Conservation (phyloP, 176 grass and related monocot genomes). For the Rhipidocladum racemiflorum region DNA sequence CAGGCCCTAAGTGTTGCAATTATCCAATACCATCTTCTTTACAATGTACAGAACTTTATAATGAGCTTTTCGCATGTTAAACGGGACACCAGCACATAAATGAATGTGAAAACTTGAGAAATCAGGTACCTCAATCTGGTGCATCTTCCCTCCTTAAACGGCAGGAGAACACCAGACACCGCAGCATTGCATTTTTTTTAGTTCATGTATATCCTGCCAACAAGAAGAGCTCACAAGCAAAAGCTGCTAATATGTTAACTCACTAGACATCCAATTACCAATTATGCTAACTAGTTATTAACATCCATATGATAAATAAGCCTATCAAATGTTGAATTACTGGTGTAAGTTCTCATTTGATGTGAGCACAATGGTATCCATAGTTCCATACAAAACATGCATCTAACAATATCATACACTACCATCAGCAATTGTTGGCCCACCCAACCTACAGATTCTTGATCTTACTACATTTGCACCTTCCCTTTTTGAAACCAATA, state of each 20-base stretch:
- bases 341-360: background rate
- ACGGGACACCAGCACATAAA: background rate
- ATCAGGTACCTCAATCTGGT: conserved; percentile 23
- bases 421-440: background rate
- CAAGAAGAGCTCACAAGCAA: background rate
- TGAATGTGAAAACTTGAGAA: conserved; percentile 19
- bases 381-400: background rate
- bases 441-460: conserved; percentile 11
- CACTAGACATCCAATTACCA: background rate
- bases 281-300: conserved; percentile 10
- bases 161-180: background rate
- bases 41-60: background rate
- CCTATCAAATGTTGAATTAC: background rate
- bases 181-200: background rate
- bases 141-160: background rate
- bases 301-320: conserved; percentile 4
- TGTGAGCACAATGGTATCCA: background rate
- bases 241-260: background rate
- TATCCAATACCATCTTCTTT: background rate
- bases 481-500: conserved; percentile 7
- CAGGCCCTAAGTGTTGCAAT: background rate
- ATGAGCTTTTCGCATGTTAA: background rate
- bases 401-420: conserved; percentile 5
- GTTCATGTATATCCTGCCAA: conserved; percentile 26
- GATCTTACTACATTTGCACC: background rate